Percentiles rank a stretch among this genome's conserved stretches.
These are phyloP conservation scores for Monosporascus sp. DNA, from an alignment of 2,329 filamentous ascomycete genomes.

Conservation along the genomic window DNA sequence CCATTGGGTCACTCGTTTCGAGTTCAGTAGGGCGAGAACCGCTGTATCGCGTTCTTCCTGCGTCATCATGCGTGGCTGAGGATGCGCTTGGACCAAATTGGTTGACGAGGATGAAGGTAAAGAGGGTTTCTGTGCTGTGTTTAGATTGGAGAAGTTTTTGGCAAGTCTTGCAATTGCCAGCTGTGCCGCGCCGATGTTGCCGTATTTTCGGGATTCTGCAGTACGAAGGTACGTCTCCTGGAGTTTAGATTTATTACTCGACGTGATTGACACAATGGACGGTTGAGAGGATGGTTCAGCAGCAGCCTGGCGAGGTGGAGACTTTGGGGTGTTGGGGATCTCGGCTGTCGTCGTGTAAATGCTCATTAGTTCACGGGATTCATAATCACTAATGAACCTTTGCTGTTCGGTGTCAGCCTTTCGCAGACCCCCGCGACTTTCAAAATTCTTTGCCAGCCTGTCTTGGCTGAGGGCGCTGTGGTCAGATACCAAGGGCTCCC, in stretches of 20 bases:
- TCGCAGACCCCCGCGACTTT: slow-evolving; percentile 49
- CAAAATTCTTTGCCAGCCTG: slow-evolving; percentile 43
- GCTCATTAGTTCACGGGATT: slow-evolving; percentile 57
- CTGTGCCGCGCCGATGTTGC: slow-evolving; percentile 36
- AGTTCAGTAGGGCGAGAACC: slow-evolving; percentile 38
- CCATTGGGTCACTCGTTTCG: slow-evolving; percentile 40
- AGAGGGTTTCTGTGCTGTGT: slow-evolving; percentile 10
- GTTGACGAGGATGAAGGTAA: background rate
- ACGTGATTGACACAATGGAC: slow-evolving; percentile 33
- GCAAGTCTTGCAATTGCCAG: slow-evolving; percentile 41
- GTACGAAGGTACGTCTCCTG: slow-evolving; percentile 47
- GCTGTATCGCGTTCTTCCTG: slow-evolving; percentile 32
- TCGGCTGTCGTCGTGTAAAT: slow-evolving; percentile 50
- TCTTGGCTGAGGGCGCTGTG: slow-evolving; percentile 43
- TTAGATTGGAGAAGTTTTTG: slow-evolving; percentile 11
- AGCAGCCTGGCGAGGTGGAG: slow-evolving; percentile 37
- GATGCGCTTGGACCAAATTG: slow-evolving; percentile 20
- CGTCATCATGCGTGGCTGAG: slow-evolving; percentile 25
- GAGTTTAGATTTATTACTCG: slow-evolving; percentile 33
- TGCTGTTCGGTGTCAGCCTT: slow-evolving; percentile 52
- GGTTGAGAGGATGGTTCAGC: slow-evolving; percentile 14
- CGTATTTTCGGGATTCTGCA: slow-evolving; percentile 40
- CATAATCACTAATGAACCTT: slow-evolving; percentile 50
- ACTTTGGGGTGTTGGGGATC: slow-evolving; percentile 53
- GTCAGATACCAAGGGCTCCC: slow-evolving; percentile 42